Percentiles rank a stretch among this genome's conserved stretches.
Conservation (phyloP, 2,329 filamentous ascomycete genomes). For the Fusarium anthophilum region DNA sequence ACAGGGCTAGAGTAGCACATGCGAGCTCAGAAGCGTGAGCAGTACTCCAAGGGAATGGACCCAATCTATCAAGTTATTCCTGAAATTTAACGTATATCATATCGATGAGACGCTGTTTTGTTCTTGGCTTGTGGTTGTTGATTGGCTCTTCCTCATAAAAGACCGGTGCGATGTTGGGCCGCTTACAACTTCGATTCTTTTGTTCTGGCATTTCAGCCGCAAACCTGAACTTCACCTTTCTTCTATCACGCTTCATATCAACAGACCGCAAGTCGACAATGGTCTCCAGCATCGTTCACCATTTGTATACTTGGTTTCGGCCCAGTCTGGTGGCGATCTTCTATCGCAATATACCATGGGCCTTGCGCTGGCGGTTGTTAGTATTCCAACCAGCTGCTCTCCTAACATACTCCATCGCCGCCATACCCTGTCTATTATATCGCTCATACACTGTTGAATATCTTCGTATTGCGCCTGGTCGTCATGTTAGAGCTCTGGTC, state of each 20-base stretch:
- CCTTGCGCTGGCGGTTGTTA: constrained; percentile 55
- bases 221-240: not conserved
- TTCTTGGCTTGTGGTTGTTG: not conserved
- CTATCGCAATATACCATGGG: constrained; percentile 48
- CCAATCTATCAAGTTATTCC: not conserved
- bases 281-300: not conserved
- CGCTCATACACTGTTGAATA: constrained; percentile 47
- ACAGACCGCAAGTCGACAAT: not conserved
- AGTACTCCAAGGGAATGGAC: not conserved
- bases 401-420: constrained; percentile 50
- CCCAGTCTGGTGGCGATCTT: constrained; percentile 49
- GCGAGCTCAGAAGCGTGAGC: not conserved
- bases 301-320: constrained; percentile 38
- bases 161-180: constrained; percentile 18
- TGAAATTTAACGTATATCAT: too few species aligned
- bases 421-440: constrained; percentile 49
- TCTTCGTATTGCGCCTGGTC: constrained; percentile 43
- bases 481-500: constrained; percentile 47
- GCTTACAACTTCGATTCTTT: constrained; percentile 6
- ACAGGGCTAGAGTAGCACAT: not conserved
- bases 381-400: constrained; percentile 53
- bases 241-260: rapidly evolving
- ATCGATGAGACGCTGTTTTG: not conserved
- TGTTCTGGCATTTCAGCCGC: not conserved
- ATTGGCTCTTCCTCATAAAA: not conserved